Conservation (phyloP, 2,329 filamentous ascomycete genomes). For the Penicillium sumatraense region DNA sequence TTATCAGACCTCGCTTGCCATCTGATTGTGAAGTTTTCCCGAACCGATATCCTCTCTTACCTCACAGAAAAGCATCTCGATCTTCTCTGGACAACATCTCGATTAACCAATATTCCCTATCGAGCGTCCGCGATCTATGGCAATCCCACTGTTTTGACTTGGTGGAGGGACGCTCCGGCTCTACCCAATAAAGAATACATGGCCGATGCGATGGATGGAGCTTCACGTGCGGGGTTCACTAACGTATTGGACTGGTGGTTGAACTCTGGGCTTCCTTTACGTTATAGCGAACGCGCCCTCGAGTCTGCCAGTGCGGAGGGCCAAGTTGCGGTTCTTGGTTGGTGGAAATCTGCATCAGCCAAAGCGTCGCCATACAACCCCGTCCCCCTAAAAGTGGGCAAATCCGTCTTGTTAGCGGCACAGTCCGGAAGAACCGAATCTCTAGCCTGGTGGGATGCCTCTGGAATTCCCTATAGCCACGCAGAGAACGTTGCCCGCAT, state of each 20-base stretch:
- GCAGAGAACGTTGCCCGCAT: conserved; percentile 82
- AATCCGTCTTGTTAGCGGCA: conserved; percentile 80
- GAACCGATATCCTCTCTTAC: conserved; percentile 76
- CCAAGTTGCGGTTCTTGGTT: conserved; percentile 83
- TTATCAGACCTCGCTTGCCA: conserved; percentile 83
- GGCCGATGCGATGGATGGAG: conserved; percentile 81
- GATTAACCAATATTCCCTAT: conserved; percentile 78
- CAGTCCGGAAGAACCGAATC: conserved; percentile 79
- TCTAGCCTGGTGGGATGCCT: conserved; percentile 86
- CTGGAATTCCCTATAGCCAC: conserved; percentile 77
- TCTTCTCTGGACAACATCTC: conserved; percentile 85
- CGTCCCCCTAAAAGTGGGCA: conserved; percentile 75
- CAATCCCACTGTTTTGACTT: conserved; percentile 81
- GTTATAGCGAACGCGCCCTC: conserved; percentile 84
- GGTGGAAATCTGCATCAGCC: conserved; percentile 79
- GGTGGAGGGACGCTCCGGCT: conserved; percentile 83
- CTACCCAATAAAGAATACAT: conserved; percentile 88
- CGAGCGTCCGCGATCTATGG: conserved; percentile 88
- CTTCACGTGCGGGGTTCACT: conserved; percentile 82
- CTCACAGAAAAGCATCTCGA: conserved; percentile 70
- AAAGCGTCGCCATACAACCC: conserved; percentile 58
- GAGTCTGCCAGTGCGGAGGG: conserved; percentile 86
- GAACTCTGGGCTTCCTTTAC: conserved; percentile 74
- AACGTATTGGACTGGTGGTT: conserved; percentile 93
- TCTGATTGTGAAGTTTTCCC: conserved; percentile 88